Evolutionary conservation across 441 rosid species (phyloP), one percentile per base, ranked within the genome.

Genomic region (Arabidopsis lyrata): DNA sequence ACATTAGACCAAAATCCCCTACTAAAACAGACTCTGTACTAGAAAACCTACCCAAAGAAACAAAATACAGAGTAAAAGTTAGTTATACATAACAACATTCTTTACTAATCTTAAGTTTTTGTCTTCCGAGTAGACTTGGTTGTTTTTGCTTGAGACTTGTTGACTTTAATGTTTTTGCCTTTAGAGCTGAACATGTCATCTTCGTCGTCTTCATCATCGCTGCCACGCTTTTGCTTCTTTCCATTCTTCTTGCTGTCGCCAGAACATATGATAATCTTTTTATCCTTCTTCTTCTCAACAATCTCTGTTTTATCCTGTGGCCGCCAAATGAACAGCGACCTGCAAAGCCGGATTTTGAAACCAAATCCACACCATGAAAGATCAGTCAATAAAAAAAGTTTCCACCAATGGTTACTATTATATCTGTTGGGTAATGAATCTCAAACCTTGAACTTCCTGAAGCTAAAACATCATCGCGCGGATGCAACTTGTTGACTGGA

Each of bases 401-500:
- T 34, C 3, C 14, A 55, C 7, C 31, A 20, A 22, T 8, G 10
- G 50, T 15, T 63, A 13, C 12, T 58, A 47, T 57, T 22, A 3
- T 31, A 45, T 32, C 15, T 18, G 1, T 6, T 39, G 32, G 27
- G 18, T 55, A 62, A 76, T 42, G 3, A 69, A 65, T 55, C 57
- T 62, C 64, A 2, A 73, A 94, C 97, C 99, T 95, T 63, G 97
- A 92, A 81, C 97, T 95, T 44, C 99, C 99, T 13, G 96, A 79
- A 8, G 97, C 99, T 86, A 95, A 79, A 70, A 92, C 86, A 85
- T 92, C 97, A 62, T 90, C 99, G 3, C 92, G 84, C 7, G 99
- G 97, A 78, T 95, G 97, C 18, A 90, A 81, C 87, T 92, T 95
- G 83, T 90, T 95, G 68, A 95, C 97, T 10, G 97, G 97, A 82